Conservation (phyloP, 176 grass and related monocot species). For the Neostapfia colusana region DNA sequence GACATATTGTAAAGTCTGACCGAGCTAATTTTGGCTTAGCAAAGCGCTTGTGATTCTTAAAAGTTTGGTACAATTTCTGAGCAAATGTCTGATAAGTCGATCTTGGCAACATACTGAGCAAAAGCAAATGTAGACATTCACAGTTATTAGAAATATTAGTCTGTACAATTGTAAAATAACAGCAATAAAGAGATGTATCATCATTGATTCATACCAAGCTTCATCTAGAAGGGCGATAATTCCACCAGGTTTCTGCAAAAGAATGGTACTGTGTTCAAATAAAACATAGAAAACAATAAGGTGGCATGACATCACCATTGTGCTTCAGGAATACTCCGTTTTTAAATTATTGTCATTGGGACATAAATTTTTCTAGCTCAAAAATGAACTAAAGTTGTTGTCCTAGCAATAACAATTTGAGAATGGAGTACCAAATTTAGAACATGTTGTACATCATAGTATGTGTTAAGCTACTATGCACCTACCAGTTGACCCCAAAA, state of each 20-base stretch:
- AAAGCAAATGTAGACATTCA: conserved; percentile 33
- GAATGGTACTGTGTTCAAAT: conserved; percentile 37
- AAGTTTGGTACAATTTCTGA: conserved; percentile 91
- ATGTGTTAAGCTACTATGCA: too few relatives aligned
- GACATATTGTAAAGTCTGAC: conserved; percentile 92
- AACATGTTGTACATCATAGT: neutral
- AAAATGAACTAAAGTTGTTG: too few relatives aligned
- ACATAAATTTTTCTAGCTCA: too few relatives aligned
- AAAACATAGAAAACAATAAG: conserved; percentile 13
- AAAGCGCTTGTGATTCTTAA: conserved; percentile 90
- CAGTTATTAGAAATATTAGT: conserved; percentile 25
- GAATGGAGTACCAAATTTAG: neutral
- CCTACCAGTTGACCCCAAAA: too few relatives aligned
- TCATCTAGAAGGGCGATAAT: conserved; percentile 97
- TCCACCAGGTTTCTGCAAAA: conserved; percentile 93
- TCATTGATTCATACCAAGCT: conserved; percentile 70
- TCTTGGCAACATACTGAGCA: conserved; percentile 86
- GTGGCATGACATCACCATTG: neutral
- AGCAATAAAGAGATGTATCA: conserved; percentile 32
- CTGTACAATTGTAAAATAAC: conserved; percentile 7
- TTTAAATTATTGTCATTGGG: too few relatives aligned
- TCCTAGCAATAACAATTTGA: too few relatives aligned
- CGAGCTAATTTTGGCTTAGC: conserved; percentile 88
- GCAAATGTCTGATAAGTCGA: conserved; percentile 98
- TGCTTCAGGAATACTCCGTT: conserved; percentile 4